Percentiles rank a stretch among this genome's conserved stretches.
Evolutionary conservation across 805 yeast genomes (phyloP).

Genomic region (Debaryomyces prosopidis): DNA sequence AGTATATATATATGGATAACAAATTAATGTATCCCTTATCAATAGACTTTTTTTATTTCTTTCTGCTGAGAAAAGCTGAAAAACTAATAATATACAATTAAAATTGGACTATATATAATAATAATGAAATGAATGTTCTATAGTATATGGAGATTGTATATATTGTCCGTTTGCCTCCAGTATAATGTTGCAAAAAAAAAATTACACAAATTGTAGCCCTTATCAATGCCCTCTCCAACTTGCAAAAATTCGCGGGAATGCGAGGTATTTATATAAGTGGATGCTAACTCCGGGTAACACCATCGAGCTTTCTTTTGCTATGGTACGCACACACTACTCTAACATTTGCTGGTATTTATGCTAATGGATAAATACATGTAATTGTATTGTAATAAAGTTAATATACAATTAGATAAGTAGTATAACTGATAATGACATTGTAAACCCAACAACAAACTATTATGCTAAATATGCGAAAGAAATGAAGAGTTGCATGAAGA

Average conservation of each 20-base stretch:
- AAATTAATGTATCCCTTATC: conserved; percentile 43
- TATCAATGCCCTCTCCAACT: background rate
- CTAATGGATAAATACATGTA: background rate
- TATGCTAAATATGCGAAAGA: background rate
- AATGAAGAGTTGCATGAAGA: background rate
- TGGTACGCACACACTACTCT: background rate
- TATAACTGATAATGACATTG: background rate
- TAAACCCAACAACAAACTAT: background rate
- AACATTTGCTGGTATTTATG: background rate
- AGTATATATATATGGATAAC: conserved; percentile 30
- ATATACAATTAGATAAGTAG: background rate
- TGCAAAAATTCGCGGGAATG: background rate
- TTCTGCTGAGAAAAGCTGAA: background rate
- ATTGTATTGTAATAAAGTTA: background rate
- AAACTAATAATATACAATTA: background rate
- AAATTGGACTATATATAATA: conserved; percentile 1
- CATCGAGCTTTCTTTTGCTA: background rate
- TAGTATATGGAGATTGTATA: background rate
- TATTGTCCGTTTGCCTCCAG: background rate
- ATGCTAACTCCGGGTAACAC: conserved; percentile 1
- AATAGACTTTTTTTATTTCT: background rate
- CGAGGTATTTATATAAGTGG: conserved; percentile 2
- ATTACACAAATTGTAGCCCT: background rate
- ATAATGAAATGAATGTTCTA: background rate
- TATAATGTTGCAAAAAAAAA: conserved; percentile 1